Evolutionary conservation across 2,329 filamentous ascomycete species (phyloP), one percentile per base, ranked within the genome.

Genomic region (Talaromyces sp.): DNA sequence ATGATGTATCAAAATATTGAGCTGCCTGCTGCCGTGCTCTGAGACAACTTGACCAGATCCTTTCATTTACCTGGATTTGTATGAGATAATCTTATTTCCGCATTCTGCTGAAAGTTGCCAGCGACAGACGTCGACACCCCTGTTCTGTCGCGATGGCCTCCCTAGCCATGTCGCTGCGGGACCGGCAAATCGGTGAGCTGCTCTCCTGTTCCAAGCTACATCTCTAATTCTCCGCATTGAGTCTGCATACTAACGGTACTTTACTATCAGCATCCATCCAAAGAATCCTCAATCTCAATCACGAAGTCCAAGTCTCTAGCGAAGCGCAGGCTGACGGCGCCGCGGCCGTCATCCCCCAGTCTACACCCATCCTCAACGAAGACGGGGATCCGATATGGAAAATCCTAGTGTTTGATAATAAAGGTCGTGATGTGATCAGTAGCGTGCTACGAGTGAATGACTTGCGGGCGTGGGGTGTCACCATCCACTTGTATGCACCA

Each of bases 301-400:
- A 95, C 73, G 84, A 87, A 43, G 77, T 80, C 67, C 85, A 81
- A 74, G 77, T 84, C 66, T 71, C 78, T 62, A 72, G 84, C 65
- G 84, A 85, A 70, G 83, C 86, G 64, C 81, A 85, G 59, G 85
- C 91, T 66, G 90, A 93, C 65, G 76, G 84, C 45, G 81, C 85
- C 54, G 73, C 88, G 73, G 88, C 88, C 60, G 78, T 89, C 10
- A 81, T 89, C 63, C 84, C 89, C 63, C 86, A 90, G 24, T 85
- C 89, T 43, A 88, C 89, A n/a, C 90, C 92, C 16, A 90, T 97
- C 62, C 82, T 97, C 67, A 93, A 93, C 70, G 85, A 91, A 56
- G 90, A 96, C 71, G 93, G 93, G 68, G 92, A 96, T 73, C 93
- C 94, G 0, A 93, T 97, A 81, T 98, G 94, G 94, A 98, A 98